A percentile compares a stretch with the other conserved stretches of the same genome.
Conservation (phyloP, 805 yeast genomes). For the Zygosaccharomyces pseudorouxii region DNA sequence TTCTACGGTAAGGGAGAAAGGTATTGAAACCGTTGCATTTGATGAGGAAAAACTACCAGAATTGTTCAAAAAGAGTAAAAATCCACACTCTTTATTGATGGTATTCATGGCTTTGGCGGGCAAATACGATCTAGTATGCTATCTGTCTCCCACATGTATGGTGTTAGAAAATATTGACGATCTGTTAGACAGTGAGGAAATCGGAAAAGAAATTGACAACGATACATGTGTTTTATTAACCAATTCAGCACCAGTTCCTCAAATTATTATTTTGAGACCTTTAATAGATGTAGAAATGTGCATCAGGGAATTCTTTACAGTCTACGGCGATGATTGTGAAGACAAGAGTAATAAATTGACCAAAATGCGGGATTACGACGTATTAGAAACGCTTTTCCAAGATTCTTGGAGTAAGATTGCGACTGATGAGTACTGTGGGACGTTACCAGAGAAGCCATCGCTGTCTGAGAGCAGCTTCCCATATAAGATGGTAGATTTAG, state of each 20-base stretch:
- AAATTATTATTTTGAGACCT: slow-evolving; percentile 28
- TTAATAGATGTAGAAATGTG: slow-evolving; percentile 32
- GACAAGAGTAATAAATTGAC: slow-evolving; percentile 15
- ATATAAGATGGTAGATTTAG: slow-evolving; percentile 25
- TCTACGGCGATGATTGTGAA: slow-evolving; percentile 24
- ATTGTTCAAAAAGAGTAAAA: neutral
- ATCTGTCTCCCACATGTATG: slow-evolving; percentile 30
- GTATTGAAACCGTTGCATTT: slow-evolving; percentile 15
- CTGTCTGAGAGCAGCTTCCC: neutral
- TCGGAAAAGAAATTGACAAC: slow-evolving; percentile 32
- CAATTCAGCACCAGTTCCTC: slow-evolving; percentile 19
- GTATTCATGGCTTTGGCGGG: slow-evolving; percentile 23
- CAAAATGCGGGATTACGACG: slow-evolving; percentile 21
- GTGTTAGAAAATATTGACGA: slow-evolving; percentile 31
- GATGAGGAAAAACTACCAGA: slow-evolving; percentile 6
- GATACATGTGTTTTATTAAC: slow-evolving; percentile 35
- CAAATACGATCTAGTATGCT: slow-evolving; percentile 29
- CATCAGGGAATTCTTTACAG: slow-evolving; percentile 32
- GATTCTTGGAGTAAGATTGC: slow-evolving; percentile 33
- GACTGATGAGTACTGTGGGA: slow-evolving; percentile 20
- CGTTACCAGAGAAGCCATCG: neutral
- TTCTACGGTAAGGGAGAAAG: slow-evolving; percentile 12
- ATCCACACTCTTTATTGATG: slow-evolving; percentile 13
- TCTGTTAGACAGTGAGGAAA: slow-evolving; percentile 23
- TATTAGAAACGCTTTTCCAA: slow-evolving; percentile 27